Evolutionary conservation across 305 asterid genomes (phyloP).

Genomic region (Petunia hybrid): DNA sequence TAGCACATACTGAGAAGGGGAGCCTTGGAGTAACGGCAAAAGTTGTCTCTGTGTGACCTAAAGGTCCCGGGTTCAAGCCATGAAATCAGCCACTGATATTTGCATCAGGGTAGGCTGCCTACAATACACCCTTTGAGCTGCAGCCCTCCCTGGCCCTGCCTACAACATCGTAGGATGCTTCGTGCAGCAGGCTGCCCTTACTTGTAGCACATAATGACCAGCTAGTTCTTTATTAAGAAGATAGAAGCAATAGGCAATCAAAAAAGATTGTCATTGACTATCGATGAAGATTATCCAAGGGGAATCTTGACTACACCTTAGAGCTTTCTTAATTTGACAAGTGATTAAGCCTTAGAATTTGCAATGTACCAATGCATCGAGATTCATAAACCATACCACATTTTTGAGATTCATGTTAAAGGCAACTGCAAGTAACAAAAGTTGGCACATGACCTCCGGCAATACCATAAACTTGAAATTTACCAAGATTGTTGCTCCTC

Average conservation of each 20-base stretch:
- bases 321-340: not conserved
- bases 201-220: not conserved
- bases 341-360: conserved; percentile 10
- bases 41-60: too few relatives aligned
- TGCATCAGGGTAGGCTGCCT: too few relatives aligned
- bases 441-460: not conserved
- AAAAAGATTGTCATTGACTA: conserved; percentile 9
- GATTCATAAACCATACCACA: conserved; percentile 8
- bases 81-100: too few relatives aligned
- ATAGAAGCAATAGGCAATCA: conserved; percentile 7
- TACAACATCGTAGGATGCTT: too few relatives aligned
- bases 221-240: conserved; percentile 23
- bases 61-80: too few relatives aligned
- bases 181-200: too few relatives aligned
- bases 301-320: not conserved
- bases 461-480: not conserved
- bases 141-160: too few relatives aligned
- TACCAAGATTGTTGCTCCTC: not conserved
- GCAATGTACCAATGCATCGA: conserved; percentile 17
- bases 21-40: too few relatives aligned
- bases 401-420: not conserved
- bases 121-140: too few relatives aligned
- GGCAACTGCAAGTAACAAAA: not conserved
- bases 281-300: conserved; percentile 1
- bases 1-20: not conserved